phyloP scores from a whole-genome alignment of 257 asterid genomes.

The Solanum arcanum region DNA sequence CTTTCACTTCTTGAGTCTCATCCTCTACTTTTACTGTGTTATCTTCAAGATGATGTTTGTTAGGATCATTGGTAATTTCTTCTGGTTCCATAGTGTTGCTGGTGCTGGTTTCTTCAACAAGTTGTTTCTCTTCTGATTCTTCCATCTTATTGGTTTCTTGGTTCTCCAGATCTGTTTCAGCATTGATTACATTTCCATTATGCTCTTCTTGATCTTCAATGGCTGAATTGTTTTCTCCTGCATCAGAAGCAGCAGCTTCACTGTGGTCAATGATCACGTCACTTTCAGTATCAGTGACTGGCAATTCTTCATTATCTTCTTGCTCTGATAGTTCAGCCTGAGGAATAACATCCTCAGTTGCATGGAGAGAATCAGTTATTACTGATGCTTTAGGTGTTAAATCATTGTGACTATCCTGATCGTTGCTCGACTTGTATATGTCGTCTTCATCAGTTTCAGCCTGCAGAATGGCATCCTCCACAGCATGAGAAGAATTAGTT shows the following conservation, averaged over 20 bases:
- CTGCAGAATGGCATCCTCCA: background rate
- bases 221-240: slow-evolving; percentile 1
- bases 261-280: background rate
- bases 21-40: background rate
- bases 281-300: background rate
- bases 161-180: background rate
- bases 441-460: background rate
- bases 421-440: background rate
- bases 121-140: slow-evolving; percentile 11
- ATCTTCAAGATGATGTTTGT: background rate
- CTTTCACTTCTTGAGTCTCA: background rate
- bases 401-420: background rate
- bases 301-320: slow-evolving; percentile 22
- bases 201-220: background rate
- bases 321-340: slow-evolving; percentile 20
- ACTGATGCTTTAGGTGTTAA: slow-evolving; percentile 9
- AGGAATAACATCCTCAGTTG: slow-evolving; percentile 4
- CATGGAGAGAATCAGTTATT: background rate
- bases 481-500: background rate
- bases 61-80: background rate
- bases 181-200: slow-evolving; percentile 3
- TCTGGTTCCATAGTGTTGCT: background rate
- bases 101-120: slow-evolving; percentile 8
- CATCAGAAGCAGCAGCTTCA: slow-evolving; percentile 1
- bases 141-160: slow-evolving; percentile 7